These are phyloP conservation scores for Kazachstania sp. DNA, from an alignment of 1,139 yeast species.

Conservation along the genomic window DNA sequence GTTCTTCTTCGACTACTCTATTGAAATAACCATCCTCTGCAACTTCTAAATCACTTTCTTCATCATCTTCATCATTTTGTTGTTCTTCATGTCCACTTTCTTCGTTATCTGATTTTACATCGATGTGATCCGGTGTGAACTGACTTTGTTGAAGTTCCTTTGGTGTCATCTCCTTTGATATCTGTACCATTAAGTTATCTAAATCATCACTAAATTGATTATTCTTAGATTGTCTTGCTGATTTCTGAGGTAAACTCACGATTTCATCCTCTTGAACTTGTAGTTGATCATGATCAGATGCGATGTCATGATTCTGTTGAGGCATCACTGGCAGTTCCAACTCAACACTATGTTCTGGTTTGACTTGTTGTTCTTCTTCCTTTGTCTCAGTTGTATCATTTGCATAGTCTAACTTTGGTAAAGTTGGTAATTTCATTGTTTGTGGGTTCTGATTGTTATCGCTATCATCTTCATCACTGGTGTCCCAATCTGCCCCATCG, in stretches of 20 bases:
- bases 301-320: not conserved
- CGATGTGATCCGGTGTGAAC: not conserved
- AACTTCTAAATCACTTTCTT: constrained; percentile 1
- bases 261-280: no score
- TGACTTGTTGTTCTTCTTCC: not conserved
- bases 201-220: constrained; percentile 18
- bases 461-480: constrained; percentile 16
- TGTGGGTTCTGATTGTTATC: not conserved
- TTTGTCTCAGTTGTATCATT: not conserved
- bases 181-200: constrained; percentile 27
- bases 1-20: constrained; percentile 4
- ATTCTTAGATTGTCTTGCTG: not conserved
- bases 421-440: constrained; percentile 6
- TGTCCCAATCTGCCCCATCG: constrained; percentile 52
- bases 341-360: not conserved
- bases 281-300: not conserved
- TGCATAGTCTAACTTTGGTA: constrained; percentile 9
- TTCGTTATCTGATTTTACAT: no score
- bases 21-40: constrained; percentile 7
- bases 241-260: not conserved
- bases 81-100: no score
- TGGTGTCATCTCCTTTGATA: constrained; percentile 29
- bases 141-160: constrained; percentile 2
- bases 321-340: not conserved
- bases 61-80: not conserved